A percentile compares a stretch with the other conserved stretches of the same genome.
Conservation (phyloP, 2,329 filamentous ascomycete species). For the Trichoderma arundinaceum region DNA sequence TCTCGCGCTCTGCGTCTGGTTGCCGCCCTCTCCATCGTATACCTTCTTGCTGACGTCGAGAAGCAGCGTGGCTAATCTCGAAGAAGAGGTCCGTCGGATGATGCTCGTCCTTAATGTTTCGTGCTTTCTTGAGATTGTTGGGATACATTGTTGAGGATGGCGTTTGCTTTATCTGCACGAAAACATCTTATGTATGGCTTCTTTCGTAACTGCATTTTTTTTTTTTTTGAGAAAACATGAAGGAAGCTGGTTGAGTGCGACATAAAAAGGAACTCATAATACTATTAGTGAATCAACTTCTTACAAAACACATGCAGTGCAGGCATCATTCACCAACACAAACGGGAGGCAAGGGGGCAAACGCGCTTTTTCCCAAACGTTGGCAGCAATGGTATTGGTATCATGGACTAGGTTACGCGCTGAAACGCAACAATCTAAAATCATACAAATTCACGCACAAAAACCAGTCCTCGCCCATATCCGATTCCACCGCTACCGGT, state of each 20-base stretch:
- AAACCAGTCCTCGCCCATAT: slow-evolving; percentile 32
- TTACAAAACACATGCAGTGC: background rate
- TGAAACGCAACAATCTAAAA: slow-evolving; percentile 32
- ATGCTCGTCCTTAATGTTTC: background rate
- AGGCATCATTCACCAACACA: background rate
- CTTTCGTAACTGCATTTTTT: too few species aligned
- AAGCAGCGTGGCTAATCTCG: background rate
- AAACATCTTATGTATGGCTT: background rate
- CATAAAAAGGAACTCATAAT: background rate
- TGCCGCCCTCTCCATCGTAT: background rate
- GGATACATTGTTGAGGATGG: background rate
- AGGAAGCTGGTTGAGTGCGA: background rate
- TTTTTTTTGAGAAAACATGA: background rate
- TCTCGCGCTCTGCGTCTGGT: background rate
- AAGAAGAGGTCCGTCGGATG: background rate
- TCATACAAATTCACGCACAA: slow-evolving; percentile 32
- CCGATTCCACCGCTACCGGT: slow-evolving; percentile 27
- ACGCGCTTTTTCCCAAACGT: background rate
- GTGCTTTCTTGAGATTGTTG: background rate
- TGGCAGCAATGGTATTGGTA: slow-evolving; percentile 33
- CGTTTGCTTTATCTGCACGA: background rate
- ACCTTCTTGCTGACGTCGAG: background rate
- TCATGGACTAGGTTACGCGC: slow-evolving; percentile 33
- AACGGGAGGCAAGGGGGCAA: background rate
- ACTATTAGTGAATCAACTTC: background rate